A percentile compares a stretch with the other conserved stretches of the same genome.
These are phyloP conservation scores for Colletotrichum sidae DNA, from an alignment of 2,329 filamentous ascomycete genomes.

Conservation along the genomic window DNA sequence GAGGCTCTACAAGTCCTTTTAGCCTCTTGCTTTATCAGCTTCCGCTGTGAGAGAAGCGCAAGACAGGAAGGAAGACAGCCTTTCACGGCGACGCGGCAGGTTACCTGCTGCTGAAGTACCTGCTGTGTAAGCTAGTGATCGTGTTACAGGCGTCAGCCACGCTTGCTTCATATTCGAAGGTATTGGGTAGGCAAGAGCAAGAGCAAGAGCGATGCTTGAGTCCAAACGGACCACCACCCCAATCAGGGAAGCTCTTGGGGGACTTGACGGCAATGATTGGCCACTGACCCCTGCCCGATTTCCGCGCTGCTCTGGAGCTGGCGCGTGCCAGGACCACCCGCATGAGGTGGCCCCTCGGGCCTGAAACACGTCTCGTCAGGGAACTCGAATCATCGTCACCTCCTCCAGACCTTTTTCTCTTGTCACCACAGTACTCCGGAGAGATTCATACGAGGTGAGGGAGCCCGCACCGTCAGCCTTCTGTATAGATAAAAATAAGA, in stretches of 20 bases:
- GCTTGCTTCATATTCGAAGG: too few relatives aligned
- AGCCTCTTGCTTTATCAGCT: too few relatives aligned
- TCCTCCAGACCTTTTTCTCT: neutral
- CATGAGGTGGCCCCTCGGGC: constrained; percentile 32
- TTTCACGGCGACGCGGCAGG: too few relatives aligned
- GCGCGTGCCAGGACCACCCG: constrained; percentile 27
- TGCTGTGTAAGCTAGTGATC: too few relatives aligned
- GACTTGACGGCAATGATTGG: constrained; percentile 29
- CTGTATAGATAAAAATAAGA: too few relatives aligned
- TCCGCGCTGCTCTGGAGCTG: constrained; percentile 23
- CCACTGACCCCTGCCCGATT: neutral
- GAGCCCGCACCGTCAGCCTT: neutral
- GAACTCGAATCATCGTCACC: constrained; percentile 36
- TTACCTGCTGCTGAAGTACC: too few relatives aligned
- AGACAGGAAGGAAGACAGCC: too few relatives aligned
- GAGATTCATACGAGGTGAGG: neutral
- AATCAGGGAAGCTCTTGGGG: constrained; percentile 35
- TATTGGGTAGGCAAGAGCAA: constrained; percentile 20
- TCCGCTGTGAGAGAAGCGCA: too few relatives aligned
- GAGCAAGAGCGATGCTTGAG: constrained; percentile 26
- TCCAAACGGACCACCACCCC: constrained; percentile 29
- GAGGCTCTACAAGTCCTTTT: too few relatives aligned
- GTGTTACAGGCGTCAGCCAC: too few relatives aligned
- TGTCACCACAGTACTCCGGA: too few relatives aligned
- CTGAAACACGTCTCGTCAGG: constrained; percentile 36